These are phyloP conservation scores for Mycena metata DNA, from an alignment of 768 basidiomycete species.

Conservation along the genomic window DNA sequence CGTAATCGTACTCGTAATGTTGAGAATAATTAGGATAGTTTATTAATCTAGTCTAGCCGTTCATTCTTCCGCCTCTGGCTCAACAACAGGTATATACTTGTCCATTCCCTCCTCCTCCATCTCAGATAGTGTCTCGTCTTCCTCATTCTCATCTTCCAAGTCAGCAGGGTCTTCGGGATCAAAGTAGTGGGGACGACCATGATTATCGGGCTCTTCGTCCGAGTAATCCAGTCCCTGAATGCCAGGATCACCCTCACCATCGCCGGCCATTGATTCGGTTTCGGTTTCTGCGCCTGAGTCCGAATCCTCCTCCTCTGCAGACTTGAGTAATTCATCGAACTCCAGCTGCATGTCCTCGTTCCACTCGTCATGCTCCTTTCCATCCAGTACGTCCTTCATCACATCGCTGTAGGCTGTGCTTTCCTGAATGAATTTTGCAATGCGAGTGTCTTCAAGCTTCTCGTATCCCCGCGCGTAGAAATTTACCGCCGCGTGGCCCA, in stretches of 20 bases:
- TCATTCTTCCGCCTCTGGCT: neutral
- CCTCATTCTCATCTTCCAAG: slow-evolving; percentile 1
- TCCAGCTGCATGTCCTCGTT: neutral
- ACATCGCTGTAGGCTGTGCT: slow-evolving; percentile 18
- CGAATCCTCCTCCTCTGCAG: neutral
- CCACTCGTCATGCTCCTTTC: slow-evolving; percentile 5
- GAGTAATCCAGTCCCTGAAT: neutral
- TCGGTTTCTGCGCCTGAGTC: slow-evolving; percentile 3
- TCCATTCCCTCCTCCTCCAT: slow-evolving; percentile 19
- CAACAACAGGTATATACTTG: neutral
- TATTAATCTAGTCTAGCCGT: too few relatives aligned
- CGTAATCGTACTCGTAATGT: neutral
- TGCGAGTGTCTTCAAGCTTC: slow-evolving; percentile 1
- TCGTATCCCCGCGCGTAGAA: slow-evolving; percentile 22
- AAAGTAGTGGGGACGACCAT: slow-evolving; percentile 14
- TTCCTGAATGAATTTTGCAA: slow-evolving; percentile 12
- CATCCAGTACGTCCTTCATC: slow-evolving; percentile 6
- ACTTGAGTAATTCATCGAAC: neutral
- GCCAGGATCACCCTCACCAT: slow-evolving; percentile 36
- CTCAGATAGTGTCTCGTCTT: slow-evolving; percentile 8
- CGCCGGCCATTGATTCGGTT: slow-evolving; percentile 24
- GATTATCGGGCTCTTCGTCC: slow-evolving; percentile 1
- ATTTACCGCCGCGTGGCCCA: slow-evolving; percentile 19
- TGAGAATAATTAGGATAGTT: slow-evolving; percentile 3
- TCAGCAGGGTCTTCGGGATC: slow-evolving; percentile 31